Evolutionary conservation across 371 early-diverging fungal species (phyloP), one percentile per base, ranked within the genome.

Genomic region (Mucor sp.): DNA sequence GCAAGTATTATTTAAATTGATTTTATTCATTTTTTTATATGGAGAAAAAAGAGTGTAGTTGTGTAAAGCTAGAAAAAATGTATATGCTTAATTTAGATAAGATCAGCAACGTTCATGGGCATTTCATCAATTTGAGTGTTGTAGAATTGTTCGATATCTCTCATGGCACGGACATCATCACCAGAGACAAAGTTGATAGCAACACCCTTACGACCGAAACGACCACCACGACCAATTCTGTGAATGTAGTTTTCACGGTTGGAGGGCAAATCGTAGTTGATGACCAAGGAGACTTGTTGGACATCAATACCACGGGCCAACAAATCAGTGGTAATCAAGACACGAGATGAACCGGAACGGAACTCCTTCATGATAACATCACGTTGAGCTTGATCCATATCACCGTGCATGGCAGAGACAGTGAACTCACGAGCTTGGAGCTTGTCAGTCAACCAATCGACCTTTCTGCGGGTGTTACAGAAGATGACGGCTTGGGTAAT

Each of bases 201-300:
- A 68, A 99, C 97, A 88, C 99, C 99, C 89, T 99, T 99, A 85
- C 99, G 93, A 77, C 99, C 99, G 89, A 97, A 99, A 77, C 99
- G 95, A 78, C 99, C 99, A 75, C 96, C 94, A 83, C 99, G 93
- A 84, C 99, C 99, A 79, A 99, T 99, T 82, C 99, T 89, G 81
- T 97, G 97, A 75, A 99, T 96, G 83, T 98, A 98, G 86, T 94
- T 94, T 85, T 98, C 98, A 79, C 95, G 93, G 86, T 95, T 95
- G 62, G 88, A 76, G 65, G 99, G 99, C 64, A 99, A 90, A 80
- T 99, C 99, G 81, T 99, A 98, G 91, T 84, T 84, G 75, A 80
- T 85, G 70, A 99, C 99, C 70, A 99, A 89, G 47, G 99, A 98
- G 8, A 99, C 97, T 78, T 99, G 98, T 85, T 99, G 99, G 57